phyloP scores from a whole-genome alignment of 1,139 yeast species.

The Tardiomyces depauwii region DNA sequence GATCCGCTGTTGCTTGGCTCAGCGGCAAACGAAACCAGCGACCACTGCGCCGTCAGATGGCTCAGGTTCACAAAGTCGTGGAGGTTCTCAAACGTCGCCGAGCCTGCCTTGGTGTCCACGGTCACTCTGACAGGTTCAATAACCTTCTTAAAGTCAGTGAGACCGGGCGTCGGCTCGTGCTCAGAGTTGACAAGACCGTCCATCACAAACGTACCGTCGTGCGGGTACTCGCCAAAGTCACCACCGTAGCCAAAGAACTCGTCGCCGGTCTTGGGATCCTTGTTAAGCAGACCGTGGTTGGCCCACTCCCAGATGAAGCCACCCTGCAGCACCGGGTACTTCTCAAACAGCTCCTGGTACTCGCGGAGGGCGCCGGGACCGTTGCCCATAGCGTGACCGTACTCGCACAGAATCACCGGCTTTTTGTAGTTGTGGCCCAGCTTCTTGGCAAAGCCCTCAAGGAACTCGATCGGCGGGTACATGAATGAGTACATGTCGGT shows the following conservation, averaged over 20 bases:
- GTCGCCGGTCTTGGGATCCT: constrained; percentile 3
- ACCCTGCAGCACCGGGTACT: constrained; percentile 24
- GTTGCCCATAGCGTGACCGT: constrained; percentile 32
- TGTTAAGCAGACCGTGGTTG: constrained; percentile 23
- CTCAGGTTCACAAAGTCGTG: constrained; percentile 1
- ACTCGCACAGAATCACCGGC: constrained; percentile 29
- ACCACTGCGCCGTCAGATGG: constrained; percentile 8
- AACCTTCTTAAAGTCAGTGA: constrained; percentile 24
- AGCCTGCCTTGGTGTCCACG: constrained; percentile 4
- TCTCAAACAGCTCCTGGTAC: constrained; percentile 25
- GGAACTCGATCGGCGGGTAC: constrained; percentile 22
- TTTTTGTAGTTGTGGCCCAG: constrained; percentile 10
- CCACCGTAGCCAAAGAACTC: constrained; percentile 26
- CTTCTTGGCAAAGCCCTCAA: constrained; percentile 15
- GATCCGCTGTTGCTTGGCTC: not conserved
- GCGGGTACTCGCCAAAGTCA: constrained; percentile 27
- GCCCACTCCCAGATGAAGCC: constrained; percentile 34
- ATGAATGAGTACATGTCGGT: constrained; percentile 26
- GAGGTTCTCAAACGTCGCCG: not conserved
- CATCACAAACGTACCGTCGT: constrained; percentile 29
- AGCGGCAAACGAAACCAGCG: constrained; percentile 1
- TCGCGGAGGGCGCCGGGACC: constrained; percentile 29
- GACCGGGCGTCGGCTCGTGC: constrained; percentile 29
- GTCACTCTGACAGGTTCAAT: constrained; percentile 20
- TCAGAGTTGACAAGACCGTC: constrained; percentile 26